These are phyloP conservation scores for Nothomitra cinnamomea DNA, from an alignment of 2,329 filamentous ascomycete genomes.

Conservation along the genomic window DNA sequence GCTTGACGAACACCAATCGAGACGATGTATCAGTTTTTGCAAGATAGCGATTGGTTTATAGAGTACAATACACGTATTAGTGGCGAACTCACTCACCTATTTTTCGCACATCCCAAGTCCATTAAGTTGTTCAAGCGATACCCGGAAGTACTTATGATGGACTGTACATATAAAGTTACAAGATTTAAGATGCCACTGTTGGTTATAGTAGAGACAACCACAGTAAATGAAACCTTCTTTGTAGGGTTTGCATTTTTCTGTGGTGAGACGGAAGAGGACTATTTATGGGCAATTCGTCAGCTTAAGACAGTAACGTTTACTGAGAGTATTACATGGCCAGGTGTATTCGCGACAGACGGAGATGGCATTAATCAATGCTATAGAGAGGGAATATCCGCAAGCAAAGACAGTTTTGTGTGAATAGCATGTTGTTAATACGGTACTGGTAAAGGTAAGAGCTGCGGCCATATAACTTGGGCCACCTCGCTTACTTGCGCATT, in stretches of 20 bases:
- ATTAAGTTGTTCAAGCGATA: neutral
- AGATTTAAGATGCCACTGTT: slow-evolving; percentile 1
- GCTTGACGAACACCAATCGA: neutral
- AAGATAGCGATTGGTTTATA: neutral
- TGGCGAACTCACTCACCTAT: neutral
- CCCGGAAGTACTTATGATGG: slow-evolving; percentile 1
- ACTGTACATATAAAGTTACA: slow-evolving; percentile 1
- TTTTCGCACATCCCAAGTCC: neutral
- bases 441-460: neutral
- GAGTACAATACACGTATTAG: neutral
- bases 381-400: neutral
- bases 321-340: neutral
- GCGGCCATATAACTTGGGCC: too few species aligned
- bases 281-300: neutral
- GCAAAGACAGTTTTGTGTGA: neutral
- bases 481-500: too few species aligned
- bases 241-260: neutral
- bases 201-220: neutral
- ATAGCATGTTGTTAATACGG: neutral
- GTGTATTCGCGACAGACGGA: neutral
- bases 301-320: neutral
- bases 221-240: neutral
- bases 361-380: neutral
- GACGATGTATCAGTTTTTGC: neutral
- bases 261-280: neutral